Base-by-base conservation (phyloP, 495 filamentous ascomycete genomes). In the Xylaria sp. region DNA sequence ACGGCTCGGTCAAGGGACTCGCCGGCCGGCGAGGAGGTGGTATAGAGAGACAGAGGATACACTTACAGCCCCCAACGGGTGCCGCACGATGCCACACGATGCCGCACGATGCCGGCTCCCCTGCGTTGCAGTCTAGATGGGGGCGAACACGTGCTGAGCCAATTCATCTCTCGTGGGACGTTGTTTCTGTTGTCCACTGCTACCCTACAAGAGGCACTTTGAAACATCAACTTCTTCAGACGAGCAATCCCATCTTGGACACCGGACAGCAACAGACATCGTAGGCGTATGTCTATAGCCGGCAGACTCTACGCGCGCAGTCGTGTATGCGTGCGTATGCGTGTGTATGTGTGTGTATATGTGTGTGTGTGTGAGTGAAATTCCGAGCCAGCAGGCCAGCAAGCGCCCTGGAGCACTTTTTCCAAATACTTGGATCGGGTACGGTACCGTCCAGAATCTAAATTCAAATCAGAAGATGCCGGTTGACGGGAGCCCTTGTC, bases 131-230 rank as follows among this genome's bases (percentile, higher is more conserved):
- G 66, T 35, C 37, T 35, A 21, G 26, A 68, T 68, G 52, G 66
- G 65, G 52, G 66, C 66, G 24, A 68, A 59, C 52, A 68, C 52
- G 50, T 59, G 40, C 52, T 58, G 66, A 58, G 7, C 66, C 66
- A 68, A 68, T 59, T 59, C 52, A 59, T 68, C 37, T 24, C 66
- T 53, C 21, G 64, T 19, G 55, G 29, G 48, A 21, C 14, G 2
- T 9, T n/a, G 33, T 55, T 55, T 67, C 64, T 44, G 37, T 21
- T 68, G 21, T n/a, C 24, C 52, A 24, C 1, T 44, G 50, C 21
- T 11, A 68, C 66, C 66, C 37, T 68, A 43, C 50, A 35, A 59
- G 52, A 44, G 65, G 15, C 37, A 44, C 6, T 43, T 57, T 58
- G 65, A 68, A 68, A 68, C 65, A 46, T 4, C 2, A 21, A 17